Evolutionary conservation across 192 early-diverging fungal genomes (phyloP), one percentile per base, ranked within the genome.

Genomic region (Dissophora globulifera): DNA sequence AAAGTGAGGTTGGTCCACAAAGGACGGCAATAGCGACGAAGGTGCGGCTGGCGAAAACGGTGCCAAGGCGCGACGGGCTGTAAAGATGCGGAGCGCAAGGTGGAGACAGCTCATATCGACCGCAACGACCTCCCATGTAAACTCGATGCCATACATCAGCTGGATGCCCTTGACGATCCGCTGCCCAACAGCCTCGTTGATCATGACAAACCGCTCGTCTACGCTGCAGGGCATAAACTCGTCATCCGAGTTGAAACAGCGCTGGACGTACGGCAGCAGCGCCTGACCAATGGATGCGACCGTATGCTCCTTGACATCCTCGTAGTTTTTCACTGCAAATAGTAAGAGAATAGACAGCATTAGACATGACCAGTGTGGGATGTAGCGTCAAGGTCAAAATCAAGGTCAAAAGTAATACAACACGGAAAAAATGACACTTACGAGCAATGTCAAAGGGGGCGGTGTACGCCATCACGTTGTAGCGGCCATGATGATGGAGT

Each of bases 401-500:
- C 32, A 53, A 63, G 52, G 41, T 22, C 11, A 50, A 59, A 19
- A 16, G 43, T 2, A 29, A 52, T 12, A 6, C 20, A 22, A 2
- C 16, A 52, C 35, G 1, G 6, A 71, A 8, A 26, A 17, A 1
- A 15, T 13, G 15, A 47, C 19, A 74, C 69, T 63, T 84, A 85
- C 83, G 62, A 4, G 79, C 71, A 58, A 98, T 93, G 75, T 93
- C 92, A 80, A 99, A 97, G 10, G 93, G 89, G 23, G 79, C 74
- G 22, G 90, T 91, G 25, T 82, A 65, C 1, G 90, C 87, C 75
- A 98, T 86, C 17, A 96, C 94, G 41, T 86, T 89, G 62, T 98
- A 93, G 22, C 88, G 88, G 20, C 91, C 91, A 70, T 95, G 91
- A 50, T 94, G 91, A 78, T 99, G 97, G 72, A 94, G 90, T 23